Base-by-base conservation (phyloP, 225 moss, liverwort and hornwort genomes). In the Sphagnum tenellum region DNA sequence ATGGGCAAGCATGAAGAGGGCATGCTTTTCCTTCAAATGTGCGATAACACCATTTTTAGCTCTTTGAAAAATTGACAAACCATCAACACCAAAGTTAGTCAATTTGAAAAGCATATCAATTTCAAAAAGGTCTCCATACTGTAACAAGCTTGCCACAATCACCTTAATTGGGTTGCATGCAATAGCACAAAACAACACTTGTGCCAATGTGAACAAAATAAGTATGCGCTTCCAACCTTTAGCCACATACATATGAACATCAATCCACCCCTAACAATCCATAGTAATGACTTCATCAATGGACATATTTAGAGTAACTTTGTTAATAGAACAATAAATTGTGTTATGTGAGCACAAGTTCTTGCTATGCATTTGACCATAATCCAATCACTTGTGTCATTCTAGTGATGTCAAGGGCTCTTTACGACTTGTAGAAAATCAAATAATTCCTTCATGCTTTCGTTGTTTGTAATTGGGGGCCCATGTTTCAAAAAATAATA, bases 1-100 rank as follows among this genome's bases (percentile, higher is more conserved):
- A 48, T 62, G 47, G 9, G 62, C 45, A 8, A 62, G 9, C 48
- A 62, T 62, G 62, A 46, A 62, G 45, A 45, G 62, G 3, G 62
- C 62, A 62, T 62, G 62, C 0, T 2, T 62, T 3, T 46, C n/a
- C n/a, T 5, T 47, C 4, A 62, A 3, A 9, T 45, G 62, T 48
- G 49, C 1, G 3, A 4, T 9, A 2, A 48, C 48, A 3, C 29
- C 47, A 9, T 46, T 62, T 45, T 62, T 62, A 9, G 45, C 62
- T 1, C 62, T n/a, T 1, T 62, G 8, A 48, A 62, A 62, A 12
- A 7, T 0, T 9, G 4, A 48, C 45, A 48, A 45, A 9, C 11
- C 1, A n/a, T 62, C 48, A 8, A 2, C 62, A 9, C 62, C 62
- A 7, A 62, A 62, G 3, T 3, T 62, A 2, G 10, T 62, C 5